These are phyloP conservation scores for Talaromyces atroroseus DNA, from an alignment of 2,329 filamentous ascomycete genomes.

Conservation along the genomic window DNA sequence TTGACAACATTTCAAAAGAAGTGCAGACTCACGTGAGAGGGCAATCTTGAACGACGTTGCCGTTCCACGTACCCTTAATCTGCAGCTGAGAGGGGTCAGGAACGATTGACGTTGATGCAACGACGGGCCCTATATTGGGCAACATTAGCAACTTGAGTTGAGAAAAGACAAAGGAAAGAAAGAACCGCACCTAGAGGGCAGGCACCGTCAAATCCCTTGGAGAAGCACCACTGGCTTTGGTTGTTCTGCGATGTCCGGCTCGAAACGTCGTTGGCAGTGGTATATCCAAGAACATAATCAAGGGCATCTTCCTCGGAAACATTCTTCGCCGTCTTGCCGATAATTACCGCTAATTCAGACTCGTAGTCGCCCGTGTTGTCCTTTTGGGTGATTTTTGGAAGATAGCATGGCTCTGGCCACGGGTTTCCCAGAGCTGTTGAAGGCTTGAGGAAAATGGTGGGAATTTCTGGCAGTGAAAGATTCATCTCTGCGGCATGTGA, in stretches of 20 bases:
- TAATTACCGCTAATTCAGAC: conserved; percentile 54
- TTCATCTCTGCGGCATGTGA: conserved; percentile 50
- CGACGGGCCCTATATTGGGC: conserved; percentile 40
- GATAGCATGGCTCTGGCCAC: conserved; percentile 45
- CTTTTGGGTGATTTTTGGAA: conserved; percentile 50
- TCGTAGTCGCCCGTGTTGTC: conserved; percentile 56
- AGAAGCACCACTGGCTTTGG: conserved; percentile 54
- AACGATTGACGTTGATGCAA: conserved; percentile 40
- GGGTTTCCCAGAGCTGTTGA: conserved; percentile 51
- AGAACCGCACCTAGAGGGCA: conserved; percentile 50
- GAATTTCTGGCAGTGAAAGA: conserved; percentile 49
- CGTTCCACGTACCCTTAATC: conserved; percentile 43
- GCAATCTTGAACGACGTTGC: conserved; percentile 48
- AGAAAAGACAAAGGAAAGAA: conserved; percentile 4
- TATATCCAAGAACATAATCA: conserved; percentile 60
- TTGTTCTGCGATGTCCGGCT: conserved; percentile 53
- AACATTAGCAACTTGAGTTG: background rate
- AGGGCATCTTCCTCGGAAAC: conserved; percentile 53
- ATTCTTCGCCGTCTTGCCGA: conserved; percentile 50
- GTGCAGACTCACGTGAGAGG: conserved; percentile 34
- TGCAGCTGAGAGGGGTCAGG: conserved; percentile 29
- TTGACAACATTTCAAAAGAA: too few relatives aligned
- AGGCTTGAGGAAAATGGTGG: conserved; percentile 57
- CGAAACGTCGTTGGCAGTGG: conserved; percentile 59
- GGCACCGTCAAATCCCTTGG: conserved; percentile 55